Conservation (phyloP, 2,329 filamentous ascomycete species). For the Phyllachora maydis region DNA sequence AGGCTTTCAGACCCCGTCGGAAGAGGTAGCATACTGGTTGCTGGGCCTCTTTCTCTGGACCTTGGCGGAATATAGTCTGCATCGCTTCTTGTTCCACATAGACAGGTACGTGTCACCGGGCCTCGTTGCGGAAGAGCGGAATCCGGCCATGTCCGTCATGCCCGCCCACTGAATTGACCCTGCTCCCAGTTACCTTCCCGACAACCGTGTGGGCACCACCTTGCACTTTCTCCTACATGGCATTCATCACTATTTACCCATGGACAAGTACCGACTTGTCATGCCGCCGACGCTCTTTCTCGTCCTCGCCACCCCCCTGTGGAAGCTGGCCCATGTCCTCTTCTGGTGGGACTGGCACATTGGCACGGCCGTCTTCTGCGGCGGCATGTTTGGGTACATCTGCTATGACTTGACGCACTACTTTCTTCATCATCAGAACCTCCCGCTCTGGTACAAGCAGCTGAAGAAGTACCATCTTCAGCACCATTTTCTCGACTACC, state of each 20-base stretch:
- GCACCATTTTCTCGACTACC: conserved; percentile 95
- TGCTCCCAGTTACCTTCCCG: conserved; percentile 63
- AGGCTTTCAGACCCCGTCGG: conserved; percentile 29
- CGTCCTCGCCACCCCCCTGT: conserved; percentile 71
- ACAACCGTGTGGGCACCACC: conserved; percentile 75
- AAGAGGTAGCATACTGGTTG: conserved; percentile 39
- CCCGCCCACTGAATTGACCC: no score
- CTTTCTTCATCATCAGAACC: conserved; percentile 88
- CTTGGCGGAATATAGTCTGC: conserved; percentile 71
- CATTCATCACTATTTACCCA: conserved; percentile 96
- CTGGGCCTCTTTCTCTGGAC: conserved; percentile 69
- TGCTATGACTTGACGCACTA: conserved; percentile 97
- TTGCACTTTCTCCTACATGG: conserved; percentile 88
- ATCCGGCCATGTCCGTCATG: no score
- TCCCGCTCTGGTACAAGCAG: conserved; percentile 73
- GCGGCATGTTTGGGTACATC: conserved; percentile 86
- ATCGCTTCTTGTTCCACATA: conserved; percentile 84
- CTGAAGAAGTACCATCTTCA: conserved; percentile 96
- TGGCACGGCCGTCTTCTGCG: conserved; percentile 61
- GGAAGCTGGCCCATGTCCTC: conserved; percentile 66
- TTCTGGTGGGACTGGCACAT: conserved; percentile 76
- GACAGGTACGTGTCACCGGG: conserved; percentile 46
- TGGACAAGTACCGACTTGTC: conserved; percentile 92
- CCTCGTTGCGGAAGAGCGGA: not conserved
- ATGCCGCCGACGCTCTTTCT: conserved; percentile 89